Evolutionary conservation across 1,284 basidiomycete species (phyloP).

Genomic region (Gomphus sp.): DNA sequence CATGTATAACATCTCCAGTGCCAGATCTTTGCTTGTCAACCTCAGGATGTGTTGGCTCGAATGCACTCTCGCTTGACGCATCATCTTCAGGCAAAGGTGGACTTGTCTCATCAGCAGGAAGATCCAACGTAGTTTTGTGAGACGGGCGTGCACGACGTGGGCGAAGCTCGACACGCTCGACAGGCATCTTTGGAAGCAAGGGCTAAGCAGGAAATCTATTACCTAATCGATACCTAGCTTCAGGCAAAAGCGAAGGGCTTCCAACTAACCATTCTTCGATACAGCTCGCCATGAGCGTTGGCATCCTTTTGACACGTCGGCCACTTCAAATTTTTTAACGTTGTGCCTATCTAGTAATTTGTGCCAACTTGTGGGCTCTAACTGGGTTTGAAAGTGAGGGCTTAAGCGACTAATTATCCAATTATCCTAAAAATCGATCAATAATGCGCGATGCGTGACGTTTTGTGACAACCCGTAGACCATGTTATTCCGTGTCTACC

Average conservation of each 20-base stretch:
- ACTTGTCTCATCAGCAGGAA: constrained; percentile 15
- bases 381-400: neutral
- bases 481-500: neutral
- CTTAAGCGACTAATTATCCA: too few species aligned
- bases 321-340: too few species aligned
- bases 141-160: constrained; percentile 32
- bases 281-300: too few species aligned
- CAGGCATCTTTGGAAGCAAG: constrained; percentile 23
- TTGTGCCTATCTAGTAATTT: too few species aligned
- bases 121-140: constrained; percentile 23
- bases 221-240: too few species aligned
- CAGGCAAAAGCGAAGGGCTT: too few species aligned
- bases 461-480: neutral
- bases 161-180: constrained; percentile 33
- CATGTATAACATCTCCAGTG: constrained; percentile 14
- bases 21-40: constrained; percentile 10
- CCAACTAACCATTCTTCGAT: too few species aligned
- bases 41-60: constrained; percentile 20
- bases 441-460: neutral
- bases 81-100: constrained; percentile 18
- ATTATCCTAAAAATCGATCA: too few species aligned
- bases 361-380: too few species aligned
- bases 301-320: too few species aligned
- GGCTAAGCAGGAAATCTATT: too few species aligned
- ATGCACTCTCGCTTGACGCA: constrained; percentile 21